Percentiles rank a stretch among this genome's conserved stretches.
These are phyloP conservation scores for Breynia disticha DNA, from an alignment of 441 rosid species.

Conservation along the genomic window DNA sequence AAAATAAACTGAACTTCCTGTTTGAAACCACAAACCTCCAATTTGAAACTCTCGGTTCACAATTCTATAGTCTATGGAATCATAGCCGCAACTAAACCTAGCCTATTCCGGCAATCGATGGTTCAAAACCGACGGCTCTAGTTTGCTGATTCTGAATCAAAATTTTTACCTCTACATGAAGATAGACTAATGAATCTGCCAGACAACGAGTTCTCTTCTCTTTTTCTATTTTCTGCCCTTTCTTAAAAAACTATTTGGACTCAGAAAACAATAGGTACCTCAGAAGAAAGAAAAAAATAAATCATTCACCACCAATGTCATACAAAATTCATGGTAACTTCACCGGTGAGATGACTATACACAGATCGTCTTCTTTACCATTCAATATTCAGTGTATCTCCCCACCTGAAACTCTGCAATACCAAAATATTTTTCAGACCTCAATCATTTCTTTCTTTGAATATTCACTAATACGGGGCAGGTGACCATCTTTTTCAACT, in stretches of 20 bases:
- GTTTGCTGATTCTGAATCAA: no score
- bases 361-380: background rate
- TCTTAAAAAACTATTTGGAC: background rate
- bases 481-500: no score
- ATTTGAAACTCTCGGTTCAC: no score
- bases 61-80: no score
- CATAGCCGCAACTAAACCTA: no score
- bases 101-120: no score
- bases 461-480: background rate
- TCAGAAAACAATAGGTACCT: conserved; percentile 2
- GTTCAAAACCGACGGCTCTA: no score
- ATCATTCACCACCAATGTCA: conserved; percentile 20
- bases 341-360: background rate
- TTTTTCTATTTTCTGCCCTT: background rate
- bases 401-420: background rate
- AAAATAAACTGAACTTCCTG: no score
- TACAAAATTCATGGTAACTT: conserved; percentile 21
- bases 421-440: background rate
- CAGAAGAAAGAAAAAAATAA: conserved; percentile 6
- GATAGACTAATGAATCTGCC: background rate
- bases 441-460: background rate
- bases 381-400: background rate
- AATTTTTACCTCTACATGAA: no score
- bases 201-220: background rate
- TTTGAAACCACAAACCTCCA: no score